These are phyloP conservation scores for Prunus salicina DNA, from an alignment of 306 rosid genomes.

Conservation along the genomic window DNA sequence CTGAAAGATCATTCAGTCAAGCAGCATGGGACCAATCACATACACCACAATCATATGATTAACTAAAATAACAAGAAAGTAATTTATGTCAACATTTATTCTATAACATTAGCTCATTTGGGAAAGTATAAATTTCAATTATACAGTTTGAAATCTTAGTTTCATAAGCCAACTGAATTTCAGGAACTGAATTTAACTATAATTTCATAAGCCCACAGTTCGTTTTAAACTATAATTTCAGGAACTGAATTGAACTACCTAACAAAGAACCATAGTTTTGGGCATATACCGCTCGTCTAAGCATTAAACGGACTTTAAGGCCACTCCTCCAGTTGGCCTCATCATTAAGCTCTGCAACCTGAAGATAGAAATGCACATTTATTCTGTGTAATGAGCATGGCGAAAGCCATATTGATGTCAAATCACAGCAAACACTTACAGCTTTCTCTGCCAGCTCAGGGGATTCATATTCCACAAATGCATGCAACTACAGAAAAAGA, in stretches of 20 bases:
- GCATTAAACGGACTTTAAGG: constrained; percentile 85
- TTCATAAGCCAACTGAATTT: not conserved
- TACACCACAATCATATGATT: not conserved
- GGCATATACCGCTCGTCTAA: constrained; percentile 52
- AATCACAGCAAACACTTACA: constrained; percentile 53
- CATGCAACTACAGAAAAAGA: constrained; percentile 70
- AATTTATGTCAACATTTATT: not conserved
- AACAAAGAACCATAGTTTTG: not conserved
- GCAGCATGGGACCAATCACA: not conserved
- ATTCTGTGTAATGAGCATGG: not conserved
- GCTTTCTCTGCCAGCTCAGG: constrained; percentile 96
- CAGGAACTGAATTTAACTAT: no score
- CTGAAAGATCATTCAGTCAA: constrained; percentile 2
- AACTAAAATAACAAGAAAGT: not conserved
- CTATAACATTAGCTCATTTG: not conserved
- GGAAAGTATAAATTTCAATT: not conserved
- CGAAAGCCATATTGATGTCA: constrained; percentile 7
- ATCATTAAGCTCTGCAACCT: constrained; percentile 87
- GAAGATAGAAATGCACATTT: constrained; percentile 21
- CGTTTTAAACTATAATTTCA: not conserved
- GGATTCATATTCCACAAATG: constrained; percentile 94
- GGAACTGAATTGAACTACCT: not conserved
- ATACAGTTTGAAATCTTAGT: not conserved
- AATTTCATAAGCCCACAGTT: not conserved
- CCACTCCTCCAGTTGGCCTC: constrained; percentile 95